Base-by-base conservation (phyloP, 179 eudicot species). In the Corrigiola litoralis region DNA sequence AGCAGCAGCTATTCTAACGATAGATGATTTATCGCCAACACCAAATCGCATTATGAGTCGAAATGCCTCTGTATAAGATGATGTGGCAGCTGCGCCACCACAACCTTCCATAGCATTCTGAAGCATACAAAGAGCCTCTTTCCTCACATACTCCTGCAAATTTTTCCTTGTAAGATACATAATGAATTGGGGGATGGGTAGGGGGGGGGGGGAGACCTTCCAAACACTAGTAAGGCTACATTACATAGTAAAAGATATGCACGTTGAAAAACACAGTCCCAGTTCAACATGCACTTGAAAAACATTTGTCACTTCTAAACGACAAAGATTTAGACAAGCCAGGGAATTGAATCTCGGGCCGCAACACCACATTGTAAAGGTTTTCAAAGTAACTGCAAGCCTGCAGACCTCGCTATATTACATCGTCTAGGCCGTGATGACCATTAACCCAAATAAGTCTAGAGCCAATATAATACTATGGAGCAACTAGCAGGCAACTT, bases 51-150 rank as follows among this genome's bases (percentile, higher is more conserved):
- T 83, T 37, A 94, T 79, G 41, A 90, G 65, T 45, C 95, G 95
- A 66, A 75, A 94, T 60, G 95, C 95, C 74, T 94, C 97, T 7
- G 82, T 58, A 75, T 90, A 94, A 36, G 94, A 97, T 38, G 88
- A 68, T 71, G 86, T 61, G 72, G 87, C 76, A 72, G 86, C 87
- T 79, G 52, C 73, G 42, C 99, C 92, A 28, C 89, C 89, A 77
- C 88, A 94, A 62, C 99, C 99, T 77, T 94, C 99, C 82, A 94
- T 69, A 71, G 99, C 99, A 74, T 90, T 88, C 66, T 84, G 88
- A 74, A 94, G 97, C 99, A 94, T 81, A 42, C 82, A 74, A 63
- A 94, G 77, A 67, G 97, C 94, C 72, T 88, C 99, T 85, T 86
- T 82, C 69, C 97, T 86, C 63, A 90, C 96, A 78, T 86, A 94